Conservation (phyloP, 495 filamentous ascomycete genomes). For the Durotheca rogersii region DNA sequence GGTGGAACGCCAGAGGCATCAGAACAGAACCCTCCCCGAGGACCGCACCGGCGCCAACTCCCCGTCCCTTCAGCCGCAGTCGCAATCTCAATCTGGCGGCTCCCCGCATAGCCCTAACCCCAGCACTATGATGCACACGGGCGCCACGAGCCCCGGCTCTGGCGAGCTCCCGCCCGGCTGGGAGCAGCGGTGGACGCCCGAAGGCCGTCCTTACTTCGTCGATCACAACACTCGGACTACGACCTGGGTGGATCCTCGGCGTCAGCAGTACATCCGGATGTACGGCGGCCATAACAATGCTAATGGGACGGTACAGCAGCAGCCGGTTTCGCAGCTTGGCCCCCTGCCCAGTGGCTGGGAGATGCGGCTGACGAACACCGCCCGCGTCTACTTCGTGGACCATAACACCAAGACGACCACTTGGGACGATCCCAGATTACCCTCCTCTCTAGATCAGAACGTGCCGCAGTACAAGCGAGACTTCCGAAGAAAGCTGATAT, state of each 20-base stretch:
- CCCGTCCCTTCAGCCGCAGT: slow-evolving; percentile 71
- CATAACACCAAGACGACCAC: slow-evolving; percentile 99
- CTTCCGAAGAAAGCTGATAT: slow-evolving; percentile 95
- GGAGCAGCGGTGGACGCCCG: slow-evolving; percentile 94
- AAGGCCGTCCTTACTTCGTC: slow-evolving; percentile 96
- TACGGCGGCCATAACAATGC: slow-evolving; percentile 78
- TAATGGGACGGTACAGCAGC: slow-evolving; percentile 90
- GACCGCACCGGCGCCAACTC: slow-evolving; percentile 94
- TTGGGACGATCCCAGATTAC: slow-evolving; percentile 97
- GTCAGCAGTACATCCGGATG: slow-evolving; percentile 98
- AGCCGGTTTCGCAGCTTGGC: slow-evolving; percentile 96
- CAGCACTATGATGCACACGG: slow-evolving; percentile 89
- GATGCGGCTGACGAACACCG: slow-evolving; percentile 98
- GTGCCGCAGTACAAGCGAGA: slow-evolving; percentile 99
- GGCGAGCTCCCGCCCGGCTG: slow-evolving; percentile 94
- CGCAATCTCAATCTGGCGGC: slow-evolving; percentile 50
- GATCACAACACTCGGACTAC: slow-evolving; percentile 98
- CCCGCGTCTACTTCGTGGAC: slow-evolving; percentile 96
- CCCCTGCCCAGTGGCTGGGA: slow-evolving; percentile 97
- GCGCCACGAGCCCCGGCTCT: slow-evolving; percentile 89
- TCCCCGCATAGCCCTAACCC: slow-evolving; percentile 53
- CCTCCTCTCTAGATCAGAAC: slow-evolving; percentile 95
- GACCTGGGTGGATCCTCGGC: slow-evolving; percentile 98
- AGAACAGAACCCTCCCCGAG: slow-evolving; percentile 93
- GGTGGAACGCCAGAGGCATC: slow-evolving; percentile 85